These are phyloP conservation scores for Epichloe coenophiala DNA, from an alignment of 2,329 filamentous ascomycete species.

Conservation along the genomic window DNA sequence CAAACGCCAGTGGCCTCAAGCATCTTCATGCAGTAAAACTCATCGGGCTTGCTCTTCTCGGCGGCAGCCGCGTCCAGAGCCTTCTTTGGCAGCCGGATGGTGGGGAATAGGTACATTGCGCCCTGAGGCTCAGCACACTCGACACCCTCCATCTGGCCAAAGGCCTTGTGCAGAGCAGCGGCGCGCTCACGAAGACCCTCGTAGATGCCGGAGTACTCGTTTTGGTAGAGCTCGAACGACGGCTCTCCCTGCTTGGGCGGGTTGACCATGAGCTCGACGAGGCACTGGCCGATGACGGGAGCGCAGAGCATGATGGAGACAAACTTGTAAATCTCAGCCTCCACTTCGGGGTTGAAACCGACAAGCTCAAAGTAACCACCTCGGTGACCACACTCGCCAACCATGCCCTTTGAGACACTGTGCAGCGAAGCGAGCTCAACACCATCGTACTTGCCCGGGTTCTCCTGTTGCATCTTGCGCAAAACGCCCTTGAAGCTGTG, in stretches of 20 bases:
- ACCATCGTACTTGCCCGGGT: slow-evolving; percentile 63
- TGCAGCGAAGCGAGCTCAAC: slow-evolving; percentile 88
- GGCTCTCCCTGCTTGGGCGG: slow-evolving; percentile 74
- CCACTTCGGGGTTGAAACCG: slow-evolving; percentile 73
- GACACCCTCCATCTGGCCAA: slow-evolving; percentile 90
- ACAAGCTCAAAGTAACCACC: slow-evolving; percentile 96
- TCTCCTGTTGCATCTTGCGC: slow-evolving; percentile 62
- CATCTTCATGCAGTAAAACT: slow-evolving; percentile 86
- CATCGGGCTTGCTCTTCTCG: slow-evolving; percentile 66
- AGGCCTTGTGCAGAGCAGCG: slow-evolving; percentile 75
- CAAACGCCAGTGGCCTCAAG: slow-evolving; percentile 92
- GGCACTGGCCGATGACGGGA: slow-evolving; percentile 88
- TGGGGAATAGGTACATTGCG: slow-evolving; percentile 98
- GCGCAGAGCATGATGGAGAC: slow-evolving; percentile 94
- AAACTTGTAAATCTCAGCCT: slow-evolving; percentile 96
- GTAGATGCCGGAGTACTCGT: slow-evolving; percentile 77
- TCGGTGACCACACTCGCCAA: slow-evolving; percentile 94
- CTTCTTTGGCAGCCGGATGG: slow-evolving; percentile 65
- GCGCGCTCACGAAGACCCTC: slow-evolving; percentile 67
- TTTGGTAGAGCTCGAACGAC: slow-evolving; percentile 68
- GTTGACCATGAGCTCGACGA: slow-evolving; percentile 97
- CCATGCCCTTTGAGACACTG: slow-evolving; percentile 95
- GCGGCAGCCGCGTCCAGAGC: slow-evolving; percentile 62
- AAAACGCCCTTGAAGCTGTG: slow-evolving; percentile 89
- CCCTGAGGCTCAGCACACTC: slow-evolving; percentile 83